A percentile compares a stretch with the other conserved stretches of the same genome.
Evolutionary conservation across 2,329 filamentous ascomycete species (phyloP).

Genomic region (Phialophora tarda): DNA sequence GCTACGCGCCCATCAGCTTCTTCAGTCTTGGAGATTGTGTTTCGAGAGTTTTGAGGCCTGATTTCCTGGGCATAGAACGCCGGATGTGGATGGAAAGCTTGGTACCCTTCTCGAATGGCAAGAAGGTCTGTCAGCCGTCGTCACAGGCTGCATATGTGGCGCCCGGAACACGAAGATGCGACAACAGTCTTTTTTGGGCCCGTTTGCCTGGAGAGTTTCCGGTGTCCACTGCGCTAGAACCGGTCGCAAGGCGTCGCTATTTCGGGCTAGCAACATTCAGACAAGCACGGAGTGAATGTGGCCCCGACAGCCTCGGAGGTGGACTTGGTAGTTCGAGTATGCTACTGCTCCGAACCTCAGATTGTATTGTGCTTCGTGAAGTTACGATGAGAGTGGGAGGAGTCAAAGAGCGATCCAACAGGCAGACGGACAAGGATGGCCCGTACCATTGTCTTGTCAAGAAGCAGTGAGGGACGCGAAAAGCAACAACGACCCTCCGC

Average conservation of each 20-base stretch:
- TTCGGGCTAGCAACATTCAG: background rate
- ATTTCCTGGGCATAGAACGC: conserved; percentile 7
- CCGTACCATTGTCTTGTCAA: background rate
- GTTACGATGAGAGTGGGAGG: background rate
- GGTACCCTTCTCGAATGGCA: background rate
- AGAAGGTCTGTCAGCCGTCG: background rate
- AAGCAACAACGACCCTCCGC: background rate
- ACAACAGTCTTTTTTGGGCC: too few species aligned
- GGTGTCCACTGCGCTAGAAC: background rate
- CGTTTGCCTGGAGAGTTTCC: background rate
- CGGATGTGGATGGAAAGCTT: conserved; percentile 1
- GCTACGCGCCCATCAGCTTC: background rate
- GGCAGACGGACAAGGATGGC: background rate
- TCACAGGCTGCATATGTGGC: background rate
- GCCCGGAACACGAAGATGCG: background rate
- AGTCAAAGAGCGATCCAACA: background rate
- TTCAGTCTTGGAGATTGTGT: background rate
- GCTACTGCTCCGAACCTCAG: too few species aligned
- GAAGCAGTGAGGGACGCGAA: background rate
- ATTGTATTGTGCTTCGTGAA: background rate
- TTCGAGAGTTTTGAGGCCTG: conserved; percentile 7
- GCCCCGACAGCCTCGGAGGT: background rate
- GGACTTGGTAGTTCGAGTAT: background rate
- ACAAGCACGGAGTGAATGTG: background rate
- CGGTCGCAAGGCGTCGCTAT: background rate